These are phyloP conservation scores for Melastoma malabathricum DNA, from an alignment of 345 rosid genomes.

Conservation along the genomic window DNA sequence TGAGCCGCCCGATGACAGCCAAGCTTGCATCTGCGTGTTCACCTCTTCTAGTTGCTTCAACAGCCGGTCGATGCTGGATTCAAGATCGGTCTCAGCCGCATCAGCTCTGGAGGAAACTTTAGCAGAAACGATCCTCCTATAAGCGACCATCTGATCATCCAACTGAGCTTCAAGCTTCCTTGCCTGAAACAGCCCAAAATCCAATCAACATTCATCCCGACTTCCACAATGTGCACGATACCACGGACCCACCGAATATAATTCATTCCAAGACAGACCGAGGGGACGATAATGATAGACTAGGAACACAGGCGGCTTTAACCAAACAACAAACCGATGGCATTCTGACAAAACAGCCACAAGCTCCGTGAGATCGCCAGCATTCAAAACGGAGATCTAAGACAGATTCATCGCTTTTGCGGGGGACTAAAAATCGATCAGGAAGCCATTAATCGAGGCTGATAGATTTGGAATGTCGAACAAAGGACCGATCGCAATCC, in stretches of 20 bases:
- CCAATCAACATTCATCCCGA: too few relatives aligned
- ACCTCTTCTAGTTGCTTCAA: slow-evolving; percentile 76
- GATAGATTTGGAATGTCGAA: too few relatives aligned
- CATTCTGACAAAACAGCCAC: too few relatives aligned
- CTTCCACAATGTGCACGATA: too few relatives aligned
- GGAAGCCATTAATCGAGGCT: too few relatives aligned
- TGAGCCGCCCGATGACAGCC: slow-evolving; percentile 95
- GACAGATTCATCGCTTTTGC: not conserved
- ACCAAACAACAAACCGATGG: too few relatives aligned
- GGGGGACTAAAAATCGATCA: too few relatives aligned
- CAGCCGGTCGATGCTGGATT: slow-evolving; percentile 56
- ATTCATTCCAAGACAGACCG: too few relatives aligned
- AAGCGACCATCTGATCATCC: slow-evolving; percentile 91
- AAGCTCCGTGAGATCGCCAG: not conserved
- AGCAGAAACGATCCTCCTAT: slow-evolving; percentile 66
- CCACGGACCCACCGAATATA: too few relatives aligned
- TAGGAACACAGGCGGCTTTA: too few relatives aligned
- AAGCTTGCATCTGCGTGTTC: slow-evolving; percentile 81
- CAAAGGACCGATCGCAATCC: not conserved
- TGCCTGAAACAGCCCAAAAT: slow-evolving; percentile 31
- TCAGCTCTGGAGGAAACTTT: slow-evolving; percentile 53
- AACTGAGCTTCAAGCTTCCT: slow-evolving; percentile 93
- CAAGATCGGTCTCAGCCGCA: slow-evolving; percentile 56
- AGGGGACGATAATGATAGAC: too few relatives aligned
- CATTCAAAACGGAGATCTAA: not conserved